phyloP scores from a whole-genome alignment of 2,329 filamentous ascomycete genomes.

The Teratosphaeriaceae sp. region DNA sequence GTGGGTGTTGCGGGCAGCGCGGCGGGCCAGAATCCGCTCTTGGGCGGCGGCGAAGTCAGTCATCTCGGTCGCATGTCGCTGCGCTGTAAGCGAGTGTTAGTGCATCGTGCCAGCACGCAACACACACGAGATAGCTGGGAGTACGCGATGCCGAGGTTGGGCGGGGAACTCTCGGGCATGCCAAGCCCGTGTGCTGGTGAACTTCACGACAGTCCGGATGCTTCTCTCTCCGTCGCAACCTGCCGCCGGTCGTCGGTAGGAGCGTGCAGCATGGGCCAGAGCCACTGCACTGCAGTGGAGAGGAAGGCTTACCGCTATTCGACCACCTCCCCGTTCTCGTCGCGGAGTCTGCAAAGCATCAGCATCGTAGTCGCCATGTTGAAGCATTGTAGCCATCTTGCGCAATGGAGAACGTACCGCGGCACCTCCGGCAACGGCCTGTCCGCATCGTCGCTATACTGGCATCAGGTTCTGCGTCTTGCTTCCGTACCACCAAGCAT shows the following conservation, averaged over 20 bases:
- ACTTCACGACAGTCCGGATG: not conserved
- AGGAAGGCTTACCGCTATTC: not conserved
- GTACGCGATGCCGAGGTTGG: slow-evolving; percentile 2
- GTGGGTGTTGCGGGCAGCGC: slow-evolving; percentile 63
- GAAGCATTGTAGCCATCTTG: not conserved
- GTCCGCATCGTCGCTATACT: not conserved
- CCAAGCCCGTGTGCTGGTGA: not conserved
- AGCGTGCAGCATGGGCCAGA: not conserved
- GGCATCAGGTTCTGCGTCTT: not conserved
- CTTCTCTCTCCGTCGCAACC: not conserved
- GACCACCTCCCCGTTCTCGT: not conserved
- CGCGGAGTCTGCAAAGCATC: not conserved
- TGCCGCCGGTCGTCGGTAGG: not conserved
- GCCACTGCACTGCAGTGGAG: not conserved
- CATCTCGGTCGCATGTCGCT: slow-evolving; percentile 14
- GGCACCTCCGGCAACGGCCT: not conserved
- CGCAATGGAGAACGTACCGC: not conserved
- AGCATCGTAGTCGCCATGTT: not conserved
- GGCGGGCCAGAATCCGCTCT: slow-evolving; percentile 74
- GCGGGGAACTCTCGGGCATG: not conserved
- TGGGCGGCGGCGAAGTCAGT: slow-evolving; percentile 82
- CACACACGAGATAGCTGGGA: not conserved
- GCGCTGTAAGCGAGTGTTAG: too few species aligned
- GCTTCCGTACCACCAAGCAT: not conserved
- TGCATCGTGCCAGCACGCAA: not conserved